Percentiles rank a stretch among this genome's conserved stretches.
These are phyloP conservation scores for Fraxinus floribunda DNA, from an alignment of 305 asterid species.

Conservation along the genomic window DNA sequence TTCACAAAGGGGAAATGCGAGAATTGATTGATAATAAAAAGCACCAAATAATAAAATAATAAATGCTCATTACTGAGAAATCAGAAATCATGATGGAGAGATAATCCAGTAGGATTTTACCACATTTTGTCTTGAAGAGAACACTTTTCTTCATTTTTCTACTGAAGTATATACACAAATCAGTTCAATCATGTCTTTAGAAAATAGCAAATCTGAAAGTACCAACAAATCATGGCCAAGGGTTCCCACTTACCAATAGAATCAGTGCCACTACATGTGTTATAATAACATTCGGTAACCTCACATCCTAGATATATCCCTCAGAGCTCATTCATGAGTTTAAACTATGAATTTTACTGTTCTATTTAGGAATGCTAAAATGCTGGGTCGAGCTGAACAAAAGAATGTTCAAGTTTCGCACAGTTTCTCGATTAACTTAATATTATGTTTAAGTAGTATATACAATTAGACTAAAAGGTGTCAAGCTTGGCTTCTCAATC, in stretches of 20 bases:
- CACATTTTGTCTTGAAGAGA: background rate
- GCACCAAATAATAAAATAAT: background rate
- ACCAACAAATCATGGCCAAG: background rate
- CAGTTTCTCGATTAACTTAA: background rate
- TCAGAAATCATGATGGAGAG: background rate
- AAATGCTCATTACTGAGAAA: background rate
- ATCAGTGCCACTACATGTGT: background rate
- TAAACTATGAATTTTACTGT: background rate
- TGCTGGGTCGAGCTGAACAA: background rate
- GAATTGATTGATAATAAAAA: background rate
- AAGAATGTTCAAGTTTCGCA: background rate
- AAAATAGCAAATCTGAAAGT: background rate
- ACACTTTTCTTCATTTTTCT: background rate
- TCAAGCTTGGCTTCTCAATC: background rate
- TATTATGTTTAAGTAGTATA: background rate
- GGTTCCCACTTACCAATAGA: background rate
- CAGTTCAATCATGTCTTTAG: background rate
- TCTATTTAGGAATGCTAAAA: background rate
- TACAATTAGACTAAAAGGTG: background rate
- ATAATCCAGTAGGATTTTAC: background rate
- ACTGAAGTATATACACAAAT: background rate
- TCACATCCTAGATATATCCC: background rate
- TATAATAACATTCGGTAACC: background rate
- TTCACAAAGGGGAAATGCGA: background rate
- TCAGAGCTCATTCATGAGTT: background rate